phyloP scores from a whole-genome alignment of 164 flowering plant genomes.

The Litsea cubeba region DNA sequence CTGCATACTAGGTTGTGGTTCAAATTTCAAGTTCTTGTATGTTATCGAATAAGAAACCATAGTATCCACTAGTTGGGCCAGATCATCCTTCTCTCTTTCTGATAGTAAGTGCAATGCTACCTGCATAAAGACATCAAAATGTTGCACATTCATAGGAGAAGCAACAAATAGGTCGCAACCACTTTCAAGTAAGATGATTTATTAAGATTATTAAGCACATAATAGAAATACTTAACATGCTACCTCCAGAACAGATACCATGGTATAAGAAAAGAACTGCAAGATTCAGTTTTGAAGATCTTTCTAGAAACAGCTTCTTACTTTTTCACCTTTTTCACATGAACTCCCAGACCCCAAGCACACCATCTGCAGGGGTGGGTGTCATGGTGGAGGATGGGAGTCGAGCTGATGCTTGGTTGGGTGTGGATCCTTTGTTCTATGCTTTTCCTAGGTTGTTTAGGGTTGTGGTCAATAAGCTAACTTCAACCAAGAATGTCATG shows the following conservation, averaged over 20 bases:
- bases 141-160: background rate
- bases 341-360: no score
- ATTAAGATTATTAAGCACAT: background rate
- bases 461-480: no score
- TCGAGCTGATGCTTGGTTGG: no score
- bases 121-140: conserved; percentile 29
- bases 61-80: conserved; percentile 58
- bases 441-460: no score
- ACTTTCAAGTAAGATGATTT: background rate
- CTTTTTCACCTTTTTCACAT: background rate
- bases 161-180: background rate
- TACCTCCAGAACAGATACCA: background rate
- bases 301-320: background rate
- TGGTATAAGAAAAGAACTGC: background rate
- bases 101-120: conserved; percentile 78
- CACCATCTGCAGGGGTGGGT: no score
- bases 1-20: conserved; percentile 26
- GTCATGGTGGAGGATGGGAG: no score
- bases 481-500: no score
- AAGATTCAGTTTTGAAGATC: background rate
- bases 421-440: no score
- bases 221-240: background rate
- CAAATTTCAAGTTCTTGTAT: conserved; percentile 58
- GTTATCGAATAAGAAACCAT: conserved; percentile 82
- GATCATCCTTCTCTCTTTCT: conserved; percentile 63